phyloP scores from a whole-genome alignment of 768 basidiomycete genomes.

The Trichaptum fuscoviolaceum region DNA sequence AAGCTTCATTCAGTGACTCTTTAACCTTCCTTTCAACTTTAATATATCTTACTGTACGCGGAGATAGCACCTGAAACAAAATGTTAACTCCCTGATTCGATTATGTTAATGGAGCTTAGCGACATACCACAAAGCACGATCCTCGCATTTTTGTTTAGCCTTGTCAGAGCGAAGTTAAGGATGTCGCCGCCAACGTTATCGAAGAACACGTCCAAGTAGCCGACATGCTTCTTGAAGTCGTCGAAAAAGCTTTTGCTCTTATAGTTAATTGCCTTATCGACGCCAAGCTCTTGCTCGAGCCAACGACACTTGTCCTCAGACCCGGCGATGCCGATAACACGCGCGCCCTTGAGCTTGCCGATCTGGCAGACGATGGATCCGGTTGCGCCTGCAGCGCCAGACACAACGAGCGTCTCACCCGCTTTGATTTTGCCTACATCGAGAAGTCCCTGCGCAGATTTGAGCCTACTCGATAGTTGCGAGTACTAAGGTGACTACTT shows the following conservation, averaged over 20 bases:
- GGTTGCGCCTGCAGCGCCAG: constrained; percentile 89
- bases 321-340: constrained; percentile 87
- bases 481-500: constrained; percentile 17
- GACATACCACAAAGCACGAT: constrained; percentile 74
- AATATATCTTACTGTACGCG: constrained; percentile 62
- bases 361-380: constrained; percentile 83
- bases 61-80: constrained; percentile 67
- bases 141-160: constrained; percentile 73
- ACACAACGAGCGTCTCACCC: constrained; percentile 81
- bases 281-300: constrained; percentile 80
- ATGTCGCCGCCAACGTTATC: constrained; percentile 84
- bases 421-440: constrained; percentile 76
- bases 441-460: constrained; percentile 58
- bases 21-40: background rate
- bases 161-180: constrained; percentile 68
- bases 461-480: constrained; percentile 1
- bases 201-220: constrained; percentile 80
- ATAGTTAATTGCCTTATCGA: constrained; percentile 83
- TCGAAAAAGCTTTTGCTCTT: constrained; percentile 67
- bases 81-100: background rate
- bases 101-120: background rate
- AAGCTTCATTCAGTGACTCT: background rate
- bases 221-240: constrained; percentile 66
- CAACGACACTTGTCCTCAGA: constrained; percentile 77
- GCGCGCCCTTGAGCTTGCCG: constrained; percentile 72